Evolutionary conservation across 768 basidiomycete species (phyloP).

Genomic region (Coprinopsis sp.): DNA sequence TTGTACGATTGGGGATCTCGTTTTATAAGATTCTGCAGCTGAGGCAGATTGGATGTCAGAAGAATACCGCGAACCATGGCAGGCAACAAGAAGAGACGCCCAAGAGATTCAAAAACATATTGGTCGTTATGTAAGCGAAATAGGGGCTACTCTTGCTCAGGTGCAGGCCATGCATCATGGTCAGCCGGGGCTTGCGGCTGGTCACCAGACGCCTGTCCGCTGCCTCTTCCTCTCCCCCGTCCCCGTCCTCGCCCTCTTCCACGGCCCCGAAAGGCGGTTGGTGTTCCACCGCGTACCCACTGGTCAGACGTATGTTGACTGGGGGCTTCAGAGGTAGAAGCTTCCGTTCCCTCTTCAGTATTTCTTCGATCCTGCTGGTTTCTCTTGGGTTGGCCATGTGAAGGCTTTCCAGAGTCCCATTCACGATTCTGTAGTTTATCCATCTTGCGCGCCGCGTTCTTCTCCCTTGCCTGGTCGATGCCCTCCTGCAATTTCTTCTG

Average conservation of each 20-base stretch:
- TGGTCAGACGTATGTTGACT: background rate
- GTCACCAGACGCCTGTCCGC: no score
- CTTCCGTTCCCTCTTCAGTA: background rate
- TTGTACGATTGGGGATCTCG: constrained; percentile 85
- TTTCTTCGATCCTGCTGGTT: background rate
- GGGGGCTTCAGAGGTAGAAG: background rate
- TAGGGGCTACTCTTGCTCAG: no score
- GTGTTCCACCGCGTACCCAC: constrained; percentile 7
- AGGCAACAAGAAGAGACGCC: background rate
- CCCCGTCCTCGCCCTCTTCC: constrained; percentile 16
- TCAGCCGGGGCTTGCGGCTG: no score
- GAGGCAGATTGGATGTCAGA: constrained; percentile 86
- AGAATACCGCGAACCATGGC: constrained; percentile 61
- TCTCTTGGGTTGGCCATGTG: constrained; percentile 3
- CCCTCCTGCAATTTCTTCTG: constrained; percentile 64
- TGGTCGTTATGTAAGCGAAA: constrained; percentile 4
- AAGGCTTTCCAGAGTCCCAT: constrained; percentile 77
- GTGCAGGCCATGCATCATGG: no score
- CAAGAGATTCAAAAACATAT: constrained; percentile 6
- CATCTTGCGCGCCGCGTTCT: constrained; percentile 77
- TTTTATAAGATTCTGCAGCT: constrained; percentile 96
- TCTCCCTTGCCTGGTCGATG: constrained; percentile 66
- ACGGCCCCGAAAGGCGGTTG: constrained; percentile 4
- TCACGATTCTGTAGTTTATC: constrained; percentile 75
- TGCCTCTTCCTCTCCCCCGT: constrained; percentile 17